Conservation (phyloP, 2,329 filamentous ascomycete genomes). For the Hymenoscyphus salicellus region DNA sequence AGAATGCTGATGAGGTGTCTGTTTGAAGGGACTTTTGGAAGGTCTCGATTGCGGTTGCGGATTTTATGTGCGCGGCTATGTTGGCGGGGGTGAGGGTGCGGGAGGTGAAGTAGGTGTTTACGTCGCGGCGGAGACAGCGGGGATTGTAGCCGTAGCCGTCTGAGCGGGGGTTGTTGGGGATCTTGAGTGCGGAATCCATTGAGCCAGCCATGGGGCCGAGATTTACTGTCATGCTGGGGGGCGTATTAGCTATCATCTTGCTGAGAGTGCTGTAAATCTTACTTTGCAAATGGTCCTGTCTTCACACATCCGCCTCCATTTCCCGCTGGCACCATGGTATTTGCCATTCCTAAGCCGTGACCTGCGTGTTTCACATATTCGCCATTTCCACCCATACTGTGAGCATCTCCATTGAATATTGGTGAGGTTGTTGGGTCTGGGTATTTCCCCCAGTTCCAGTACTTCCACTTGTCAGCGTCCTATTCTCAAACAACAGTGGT, state of each 20-base stretch:
- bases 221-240: constrained; percentile 34
- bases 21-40: constrained; percentile 9
- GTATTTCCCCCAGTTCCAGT: constrained; percentile 24
- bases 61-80: constrained; percentile 13
- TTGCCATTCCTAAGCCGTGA: constrained; percentile 6
- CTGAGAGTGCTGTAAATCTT: background rate
- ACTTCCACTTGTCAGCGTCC: constrained; percentile 38
- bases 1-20: constrained; percentile 6
- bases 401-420: constrained; percentile 53
- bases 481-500: background rate
- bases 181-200: constrained; percentile 18
- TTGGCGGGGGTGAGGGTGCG: constrained; percentile 4
- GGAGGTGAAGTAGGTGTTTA: constrained; percentile 24
- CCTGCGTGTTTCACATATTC: constrained; percentile 23
- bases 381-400: constrained; percentile 48
- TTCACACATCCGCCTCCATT: constrained; percentile 53
- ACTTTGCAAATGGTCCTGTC: constrained; percentile 44
- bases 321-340: constrained; percentile 41
- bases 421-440: constrained; percentile 11
- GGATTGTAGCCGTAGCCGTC: constrained; percentile 38
- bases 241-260: background rate
- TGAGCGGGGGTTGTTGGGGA: constrained; percentile 10
- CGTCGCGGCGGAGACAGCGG: constrained; percentile 43
- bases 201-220: constrained; percentile 46
- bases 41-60: constrained; percentile 1